These are phyloP conservation scores for Malassezia brasiliensis DNA, from an alignment of 1,284 basidiomycete species.

Conservation along the genomic window DNA sequence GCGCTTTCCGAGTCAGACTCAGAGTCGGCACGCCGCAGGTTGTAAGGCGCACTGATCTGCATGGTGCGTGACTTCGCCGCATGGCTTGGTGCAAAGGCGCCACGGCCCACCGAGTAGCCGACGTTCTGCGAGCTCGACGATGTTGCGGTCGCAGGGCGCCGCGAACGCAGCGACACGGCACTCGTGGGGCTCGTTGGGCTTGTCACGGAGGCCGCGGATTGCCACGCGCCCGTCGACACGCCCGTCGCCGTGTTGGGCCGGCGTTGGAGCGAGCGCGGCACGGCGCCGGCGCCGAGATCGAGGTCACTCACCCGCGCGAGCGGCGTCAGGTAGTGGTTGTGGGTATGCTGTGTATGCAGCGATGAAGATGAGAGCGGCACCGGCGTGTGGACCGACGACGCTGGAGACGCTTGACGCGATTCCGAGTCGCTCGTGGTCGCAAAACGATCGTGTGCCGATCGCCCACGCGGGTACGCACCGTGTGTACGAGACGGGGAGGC, in stretches of 20 bases:
- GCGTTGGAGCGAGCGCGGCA: not conserved
- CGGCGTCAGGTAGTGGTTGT: not conserved
- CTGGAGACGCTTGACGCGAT: not conserved
- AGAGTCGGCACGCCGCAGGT: slow-evolving; percentile 10
- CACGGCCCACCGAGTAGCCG: slow-evolving; percentile 36
- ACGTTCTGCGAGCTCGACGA: slow-evolving; percentile 3
- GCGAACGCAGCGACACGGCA: not conserved
- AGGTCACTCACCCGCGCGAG: not conserved
- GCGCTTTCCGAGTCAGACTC: slow-evolving; percentile 4
- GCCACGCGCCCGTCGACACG: slow-evolving; percentile 9
- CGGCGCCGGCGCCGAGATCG: not conserved
- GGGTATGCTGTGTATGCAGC: not conserved
- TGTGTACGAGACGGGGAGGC: not conserved
- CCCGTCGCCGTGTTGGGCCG: slow-evolving; percentile 35
- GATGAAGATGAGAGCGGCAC: not conserved
- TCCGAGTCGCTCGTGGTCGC: not conserved
- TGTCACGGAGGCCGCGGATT: not conserved
- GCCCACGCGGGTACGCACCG: not conserved
- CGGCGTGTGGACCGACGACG: not conserved
- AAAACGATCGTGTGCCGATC: slow-evolving; percentile 6
- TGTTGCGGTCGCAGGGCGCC: slow-evolving; percentile 2
- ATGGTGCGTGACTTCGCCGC: slow-evolving; percentile 5
- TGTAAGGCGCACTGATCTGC: slow-evolving; percentile 17
- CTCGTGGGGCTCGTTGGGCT: not conserved
- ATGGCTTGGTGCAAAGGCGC: slow-evolving; percentile 22